These are phyloP conservation scores for Globomyces sp. DNA, from an alignment of 371 early-diverging fungal genomes.

Conservation along the genomic window DNA sequence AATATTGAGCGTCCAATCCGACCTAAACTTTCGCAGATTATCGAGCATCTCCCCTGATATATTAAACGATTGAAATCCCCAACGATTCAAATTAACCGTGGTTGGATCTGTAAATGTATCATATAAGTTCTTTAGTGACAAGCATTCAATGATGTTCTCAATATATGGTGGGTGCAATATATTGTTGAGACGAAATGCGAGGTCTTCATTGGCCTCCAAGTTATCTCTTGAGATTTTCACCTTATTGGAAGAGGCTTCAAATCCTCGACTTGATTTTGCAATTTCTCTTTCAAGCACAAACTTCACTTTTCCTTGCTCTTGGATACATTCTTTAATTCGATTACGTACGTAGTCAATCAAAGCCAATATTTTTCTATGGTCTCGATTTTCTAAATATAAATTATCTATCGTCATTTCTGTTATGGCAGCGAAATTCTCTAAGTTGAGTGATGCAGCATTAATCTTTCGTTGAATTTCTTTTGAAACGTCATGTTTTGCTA, in stretches of 20 bases:
- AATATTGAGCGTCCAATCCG: constrained; percentile 23
- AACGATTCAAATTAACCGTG: constrained; percentile 17
- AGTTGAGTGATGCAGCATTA: constrained; percentile 27
- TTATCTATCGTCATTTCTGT: constrained; percentile 38
- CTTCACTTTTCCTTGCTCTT: constrained; percentile 48
- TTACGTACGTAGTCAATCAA: constrained; percentile 49
- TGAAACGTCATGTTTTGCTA: constrained; percentile 46
- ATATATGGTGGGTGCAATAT: constrained; percentile 43
- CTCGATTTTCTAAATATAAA: constrained; percentile 37
- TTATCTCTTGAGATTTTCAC: constrained; percentile 31
- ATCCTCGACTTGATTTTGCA: constrained; percentile 38
- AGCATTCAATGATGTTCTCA: constrained; percentile 27
- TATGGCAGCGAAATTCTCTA: constrained; percentile 39
- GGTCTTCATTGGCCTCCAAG: constrained; percentile 45
- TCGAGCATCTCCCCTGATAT: constrained; percentile 29
- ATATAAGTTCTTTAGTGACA: constrained; percentile 23
- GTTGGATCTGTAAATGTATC: background rate
- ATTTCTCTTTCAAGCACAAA: constrained; percentile 47
- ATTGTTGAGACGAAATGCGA: constrained; percentile 34
- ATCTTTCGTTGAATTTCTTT: constrained; percentile 35
- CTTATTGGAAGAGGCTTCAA: constrained; percentile 23
- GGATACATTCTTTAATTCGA: constrained; percentile 45
- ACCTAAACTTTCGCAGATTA: constrained; percentile 35
- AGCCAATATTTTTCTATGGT: constrained; percentile 44
- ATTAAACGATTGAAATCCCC: constrained; percentile 30